phyloP scores from a whole-genome alignment of 768 basidiomycete genomes.

The Hypholoma fasciculare region DNA sequence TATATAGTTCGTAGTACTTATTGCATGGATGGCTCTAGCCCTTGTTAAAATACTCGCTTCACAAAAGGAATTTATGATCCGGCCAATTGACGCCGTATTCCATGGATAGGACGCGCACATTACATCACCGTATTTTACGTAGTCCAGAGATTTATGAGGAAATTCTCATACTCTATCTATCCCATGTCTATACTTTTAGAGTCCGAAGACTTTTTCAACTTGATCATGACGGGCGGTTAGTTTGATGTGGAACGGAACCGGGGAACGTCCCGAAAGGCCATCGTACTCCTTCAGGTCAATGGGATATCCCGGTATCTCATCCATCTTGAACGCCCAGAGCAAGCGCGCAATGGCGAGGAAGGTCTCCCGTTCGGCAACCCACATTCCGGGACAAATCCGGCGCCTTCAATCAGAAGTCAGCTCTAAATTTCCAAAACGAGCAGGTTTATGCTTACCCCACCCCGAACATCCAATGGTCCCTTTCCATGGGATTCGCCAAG shows the following conservation, averaged over 20 bases:
- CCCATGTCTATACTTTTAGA: too few species aligned
- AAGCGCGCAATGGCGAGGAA: slow-evolving; percentile 44
- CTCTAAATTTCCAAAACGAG: too few species aligned
- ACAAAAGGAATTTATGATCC: too few species aligned
- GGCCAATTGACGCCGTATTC: too few species aligned
- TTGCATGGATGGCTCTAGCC: too few species aligned
- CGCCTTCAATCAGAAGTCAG: slow-evolving; percentile 18
- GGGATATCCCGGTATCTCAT: slow-evolving; percentile 38
- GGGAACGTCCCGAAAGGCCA: slow-evolving; percentile 45
- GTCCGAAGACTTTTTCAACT: slow-evolving; percentile 24
- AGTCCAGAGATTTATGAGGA: too few species aligned
- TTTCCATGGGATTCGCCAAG: slow-evolving; percentile 37
- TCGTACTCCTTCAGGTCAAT: slow-evolving; percentile 49
- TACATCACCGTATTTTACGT: too few species aligned
- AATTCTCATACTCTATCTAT: too few species aligned
- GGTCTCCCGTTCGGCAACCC: slow-evolving; percentile 45
- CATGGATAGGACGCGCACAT: too few species aligned
- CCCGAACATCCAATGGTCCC: slow-evolving; percentile 54
- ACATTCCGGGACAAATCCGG: slow-evolving; percentile 44
- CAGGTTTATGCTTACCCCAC: slow-evolving; percentile 49
- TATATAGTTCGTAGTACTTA: too few species aligned
- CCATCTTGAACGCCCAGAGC: slow-evolving; percentile 48
- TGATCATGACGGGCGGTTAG: slow-evolving; percentile 31
- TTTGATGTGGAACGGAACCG: slow-evolving; percentile 39
- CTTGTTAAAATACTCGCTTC: too few species aligned